phyloP scores from a whole-genome alignment of 169 alveolate genomes.

The Theileria parva region DNA sequence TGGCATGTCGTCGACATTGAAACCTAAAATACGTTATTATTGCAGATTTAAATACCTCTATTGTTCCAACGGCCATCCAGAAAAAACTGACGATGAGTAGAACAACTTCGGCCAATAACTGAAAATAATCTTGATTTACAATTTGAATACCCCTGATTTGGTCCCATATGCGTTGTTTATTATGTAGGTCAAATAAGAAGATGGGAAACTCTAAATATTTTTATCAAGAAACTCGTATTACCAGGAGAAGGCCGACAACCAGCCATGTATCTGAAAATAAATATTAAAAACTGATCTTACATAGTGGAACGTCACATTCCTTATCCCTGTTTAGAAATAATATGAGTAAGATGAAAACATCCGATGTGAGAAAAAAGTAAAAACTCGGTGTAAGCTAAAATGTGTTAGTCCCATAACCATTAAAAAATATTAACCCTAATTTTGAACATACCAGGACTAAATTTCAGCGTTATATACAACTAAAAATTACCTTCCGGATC shows the following conservation, averaged over 20 bases:
- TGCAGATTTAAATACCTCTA: conserved; percentile 20
- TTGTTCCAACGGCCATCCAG: conserved; percentile 69
- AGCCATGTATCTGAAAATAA: conserved; percentile 48
- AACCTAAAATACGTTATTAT: conserved; percentile 13
- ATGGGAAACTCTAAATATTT: conserved; percentile 51
- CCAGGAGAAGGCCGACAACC: conserved; percentile 47
- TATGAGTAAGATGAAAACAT: conserved; percentile 21
- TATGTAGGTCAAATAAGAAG: conserved; percentile 52
- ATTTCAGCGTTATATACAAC: neutral
- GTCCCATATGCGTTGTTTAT: conserved; percentile 39
- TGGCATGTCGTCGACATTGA: conserved; percentile 67
- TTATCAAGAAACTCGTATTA: neutral
- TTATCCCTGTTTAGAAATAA: conserved; percentile 29
- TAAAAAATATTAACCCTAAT: neutral
- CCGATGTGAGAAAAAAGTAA: conserved; percentile 29
- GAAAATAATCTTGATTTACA: neutral
- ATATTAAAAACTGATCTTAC: neutral
- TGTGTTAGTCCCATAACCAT: conserved; percentile 3
- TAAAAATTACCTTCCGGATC: conserved; percentile 16
- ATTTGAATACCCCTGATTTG: conserved; percentile 5
- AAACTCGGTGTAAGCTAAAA: conserved; percentile 54
- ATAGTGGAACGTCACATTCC: conserved; percentile 60
- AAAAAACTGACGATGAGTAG: conserved; percentile 53
- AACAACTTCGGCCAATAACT: conserved; percentile 56
- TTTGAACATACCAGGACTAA: conserved; percentile 25